Evolutionary conservation across 2,329 filamentous ascomycete species (phyloP).

Genomic region (Elsinoe batatas): DNA sequence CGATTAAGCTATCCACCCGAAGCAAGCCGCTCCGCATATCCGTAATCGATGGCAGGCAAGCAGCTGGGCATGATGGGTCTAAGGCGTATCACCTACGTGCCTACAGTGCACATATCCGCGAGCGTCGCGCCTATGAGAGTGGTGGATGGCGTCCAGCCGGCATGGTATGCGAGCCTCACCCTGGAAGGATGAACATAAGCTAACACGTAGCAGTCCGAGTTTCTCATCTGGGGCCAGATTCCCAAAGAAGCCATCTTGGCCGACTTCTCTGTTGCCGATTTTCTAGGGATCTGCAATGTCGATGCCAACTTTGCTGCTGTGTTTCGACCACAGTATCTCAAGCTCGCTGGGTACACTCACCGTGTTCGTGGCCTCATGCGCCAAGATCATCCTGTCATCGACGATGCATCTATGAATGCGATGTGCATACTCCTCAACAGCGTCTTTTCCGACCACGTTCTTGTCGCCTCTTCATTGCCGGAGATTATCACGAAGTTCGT

Average conservation of each 20-base stretch:
- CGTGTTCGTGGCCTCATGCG: not conserved
- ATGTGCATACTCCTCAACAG: not conserved
- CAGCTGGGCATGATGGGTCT: not conserved
- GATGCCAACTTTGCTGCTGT: not conserved
- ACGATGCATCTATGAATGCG: not conserved
- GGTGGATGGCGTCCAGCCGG: conserved; percentile 1
- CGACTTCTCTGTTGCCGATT: not conserved
- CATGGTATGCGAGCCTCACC: not conserved
- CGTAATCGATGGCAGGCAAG: not conserved
- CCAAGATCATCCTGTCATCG: not conserved
- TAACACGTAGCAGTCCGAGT: not conserved
- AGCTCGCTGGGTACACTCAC: not conserved
- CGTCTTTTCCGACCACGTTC: not conserved
- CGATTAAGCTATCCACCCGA: not conserved
- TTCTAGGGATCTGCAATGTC: not conserved
- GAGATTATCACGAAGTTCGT: conserved; percentile 2
- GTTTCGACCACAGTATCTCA: not conserved
- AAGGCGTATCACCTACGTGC: not conserved
- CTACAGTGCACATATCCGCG: not conserved
- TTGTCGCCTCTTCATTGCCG: not conserved
- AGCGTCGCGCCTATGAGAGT: not conserved
- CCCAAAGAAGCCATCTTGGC: not conserved
- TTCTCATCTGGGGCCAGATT: conserved; percentile 6
- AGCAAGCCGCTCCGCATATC: not conserved
- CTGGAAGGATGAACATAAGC: not conserved